These are phyloP conservation scores for Cladophialophora carrionii DNA, from an alignment of 2,329 filamentous ascomycete genomes.

Conservation along the genomic window DNA sequence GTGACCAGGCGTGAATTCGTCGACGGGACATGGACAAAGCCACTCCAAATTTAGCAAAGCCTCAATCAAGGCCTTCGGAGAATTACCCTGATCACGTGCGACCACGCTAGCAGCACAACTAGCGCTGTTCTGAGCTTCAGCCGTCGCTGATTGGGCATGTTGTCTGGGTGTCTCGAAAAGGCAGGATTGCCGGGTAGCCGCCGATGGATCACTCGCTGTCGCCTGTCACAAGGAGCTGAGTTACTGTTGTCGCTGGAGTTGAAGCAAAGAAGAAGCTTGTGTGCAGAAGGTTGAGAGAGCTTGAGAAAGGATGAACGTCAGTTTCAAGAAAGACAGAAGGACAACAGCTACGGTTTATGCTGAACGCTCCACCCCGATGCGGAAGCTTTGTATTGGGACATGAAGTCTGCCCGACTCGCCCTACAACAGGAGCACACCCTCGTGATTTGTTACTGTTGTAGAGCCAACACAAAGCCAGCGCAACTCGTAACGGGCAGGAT, in stretches of 20 bases:
- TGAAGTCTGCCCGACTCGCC: neutral
- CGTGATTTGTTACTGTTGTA: neutral
- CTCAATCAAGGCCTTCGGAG: slow-evolving; percentile 10
- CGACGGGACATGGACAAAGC: slow-evolving; percentile 16
- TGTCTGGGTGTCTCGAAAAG: neutral
- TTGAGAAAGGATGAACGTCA: neutral
- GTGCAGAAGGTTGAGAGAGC: neutral
- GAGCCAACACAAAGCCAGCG: neutral
- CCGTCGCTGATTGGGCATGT: neutral
- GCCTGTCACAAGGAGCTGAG: neutral
- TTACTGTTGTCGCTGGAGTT: neutral
- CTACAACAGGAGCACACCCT: neutral
- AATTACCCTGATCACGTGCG: slow-evolving; percentile 11
- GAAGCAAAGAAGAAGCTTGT: neutral
- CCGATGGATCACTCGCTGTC: neutral
- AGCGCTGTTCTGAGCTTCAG: neutral
- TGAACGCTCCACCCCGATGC: neutral
- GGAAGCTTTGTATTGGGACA: neutral
- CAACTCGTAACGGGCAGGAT: neutral
- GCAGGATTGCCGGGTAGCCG: neutral
- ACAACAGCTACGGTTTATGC: neutral
- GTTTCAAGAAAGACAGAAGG: neutral
- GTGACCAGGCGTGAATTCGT: slow-evolving; percentile 20
- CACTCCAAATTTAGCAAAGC: slow-evolving; percentile 23
- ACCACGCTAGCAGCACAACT: neutral